Percentiles rank a stretch among this genome's conserved stretches.
Evolutionary conservation across 192 early-diverging fungal species (phyloP).

Genomic region (Funneliformis mosseae): DNA sequence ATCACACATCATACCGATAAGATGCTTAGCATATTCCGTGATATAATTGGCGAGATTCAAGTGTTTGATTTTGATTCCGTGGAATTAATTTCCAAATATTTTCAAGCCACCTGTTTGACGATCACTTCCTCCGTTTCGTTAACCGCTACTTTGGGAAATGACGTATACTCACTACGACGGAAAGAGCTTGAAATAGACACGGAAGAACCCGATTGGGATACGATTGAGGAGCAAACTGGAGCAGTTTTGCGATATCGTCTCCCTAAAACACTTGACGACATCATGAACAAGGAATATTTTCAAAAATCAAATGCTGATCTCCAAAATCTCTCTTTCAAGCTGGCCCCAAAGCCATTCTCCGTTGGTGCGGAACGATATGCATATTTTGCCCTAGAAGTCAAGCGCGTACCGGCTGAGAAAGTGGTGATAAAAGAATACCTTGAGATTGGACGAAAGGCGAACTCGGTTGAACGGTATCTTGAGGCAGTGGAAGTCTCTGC

Average conservation of each 20-base stretch:
- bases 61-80: slow-evolving; percentile 14
- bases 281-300: not conserved
- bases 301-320: not conserved
- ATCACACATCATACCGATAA: slow-evolving; percentile 6
- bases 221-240: not conserved
- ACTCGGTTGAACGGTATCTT: slow-evolving; percentile 18
- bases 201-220: not conserved
- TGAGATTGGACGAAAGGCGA: not conserved
- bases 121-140: slow-evolving; percentile 7
- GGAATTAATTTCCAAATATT: slow-evolving; percentile 2
- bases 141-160: not conserved
- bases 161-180: not conserved
- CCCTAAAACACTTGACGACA: not conserved
- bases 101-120: not conserved
- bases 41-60: not conserved
- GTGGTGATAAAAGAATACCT: slow-evolving; percentile 19
- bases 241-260: not conserved
- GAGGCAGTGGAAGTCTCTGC: slow-evolving; percentile 9
- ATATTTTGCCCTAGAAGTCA: slow-evolving; percentile 14
- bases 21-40: slow-evolving; percentile 18
- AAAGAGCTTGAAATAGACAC: slow-evolving; percentile 13
- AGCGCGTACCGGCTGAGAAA: not conserved
- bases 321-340: not conserved
- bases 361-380: slow-evolving; percentile 24
- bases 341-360: slow-evolving; percentile 9